Evolutionary conservation across 345 rosid species (phyloP).

Genomic region (Brassica nigra): DNA sequence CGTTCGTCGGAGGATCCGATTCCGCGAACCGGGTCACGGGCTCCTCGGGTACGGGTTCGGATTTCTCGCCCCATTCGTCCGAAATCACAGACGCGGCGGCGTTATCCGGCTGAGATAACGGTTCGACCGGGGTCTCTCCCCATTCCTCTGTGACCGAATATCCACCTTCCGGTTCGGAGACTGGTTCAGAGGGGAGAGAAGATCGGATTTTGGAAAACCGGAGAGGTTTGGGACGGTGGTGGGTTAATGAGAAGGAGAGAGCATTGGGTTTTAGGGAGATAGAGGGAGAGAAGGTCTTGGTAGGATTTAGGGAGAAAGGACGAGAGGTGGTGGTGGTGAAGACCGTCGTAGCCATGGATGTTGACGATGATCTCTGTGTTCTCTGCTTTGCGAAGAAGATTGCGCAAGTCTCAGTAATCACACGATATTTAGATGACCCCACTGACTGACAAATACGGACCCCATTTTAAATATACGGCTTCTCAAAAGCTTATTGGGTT

Average conservation of each 20-base stretch:
- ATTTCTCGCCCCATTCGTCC: slow-evolving; percentile 90
- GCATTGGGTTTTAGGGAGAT: slow-evolving; percentile 4
- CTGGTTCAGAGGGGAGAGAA: slow-evolving; percentile 35
- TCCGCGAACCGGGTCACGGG: slow-evolving; percentile 54
- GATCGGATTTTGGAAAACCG: slow-evolving; percentile 35
- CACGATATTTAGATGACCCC: slow-evolving; percentile 39
- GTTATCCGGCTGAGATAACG: slow-evolving; percentile 30
- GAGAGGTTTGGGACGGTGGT: slow-evolving; percentile 24
- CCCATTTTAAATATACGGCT: background rate
- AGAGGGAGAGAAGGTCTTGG: slow-evolving; percentile 27
- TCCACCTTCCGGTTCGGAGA: slow-evolving; percentile 32
- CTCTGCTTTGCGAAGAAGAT: slow-evolving; percentile 10
- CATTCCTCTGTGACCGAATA: slow-evolving; percentile 57
- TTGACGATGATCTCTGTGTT: slow-evolving; percentile 17
- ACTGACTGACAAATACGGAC: background rate
- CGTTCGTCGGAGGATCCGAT: slow-evolving; percentile 73
- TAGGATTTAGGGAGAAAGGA: slow-evolving; percentile 1
- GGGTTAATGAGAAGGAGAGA: slow-evolving; percentile 31
- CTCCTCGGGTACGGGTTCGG: slow-evolving; percentile 42
- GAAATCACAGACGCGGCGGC: slow-evolving; percentile 33
- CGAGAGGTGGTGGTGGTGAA: slow-evolving; percentile 31
- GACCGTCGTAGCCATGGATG: slow-evolving; percentile 34
- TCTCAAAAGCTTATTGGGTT: background rate
- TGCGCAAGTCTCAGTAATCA: slow-evolving; percentile 13
- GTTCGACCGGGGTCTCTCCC: slow-evolving; percentile 53